These are phyloP conservation scores for Asterochloris sp. DNA, from an alignment of 139 green algal species.

Conservation along the genomic window DNA sequence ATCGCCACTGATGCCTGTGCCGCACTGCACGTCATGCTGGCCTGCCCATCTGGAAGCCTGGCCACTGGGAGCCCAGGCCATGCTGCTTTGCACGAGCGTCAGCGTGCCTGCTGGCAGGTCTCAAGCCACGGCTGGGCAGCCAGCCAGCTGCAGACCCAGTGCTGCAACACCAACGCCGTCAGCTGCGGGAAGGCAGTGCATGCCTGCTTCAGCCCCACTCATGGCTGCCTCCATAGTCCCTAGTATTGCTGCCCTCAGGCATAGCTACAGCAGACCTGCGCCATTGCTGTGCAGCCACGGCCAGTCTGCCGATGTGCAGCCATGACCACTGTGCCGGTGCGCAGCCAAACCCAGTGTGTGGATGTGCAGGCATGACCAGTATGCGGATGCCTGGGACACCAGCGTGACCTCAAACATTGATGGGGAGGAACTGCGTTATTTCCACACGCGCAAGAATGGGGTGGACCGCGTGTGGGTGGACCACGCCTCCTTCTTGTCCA, in stretches of 20 bases:
- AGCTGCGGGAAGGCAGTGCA: background rate
- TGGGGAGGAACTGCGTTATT: conserved; percentile 92
- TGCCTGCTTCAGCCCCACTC: background rate
- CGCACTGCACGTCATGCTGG: background rate
- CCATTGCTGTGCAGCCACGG: background rate
- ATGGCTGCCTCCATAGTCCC: background rate
- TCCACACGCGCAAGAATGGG: conserved; percentile 94
- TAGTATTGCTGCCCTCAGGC: background rate
- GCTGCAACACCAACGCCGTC: background rate
- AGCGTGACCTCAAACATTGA: conserved; percentile 68
- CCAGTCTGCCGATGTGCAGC: background rate
- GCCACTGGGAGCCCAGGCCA: too few relatives aligned
- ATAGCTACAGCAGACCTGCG: background rate
- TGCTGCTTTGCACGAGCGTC: background rate
- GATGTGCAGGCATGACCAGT: conserved; percentile 90
- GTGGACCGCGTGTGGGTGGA: conserved; percentile 98
- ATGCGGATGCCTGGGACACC: conserved; percentile 96
- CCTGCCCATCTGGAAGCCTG: too few relatives aligned
- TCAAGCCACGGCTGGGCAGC: background rate
- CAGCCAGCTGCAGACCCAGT: background rate
- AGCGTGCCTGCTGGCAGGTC: background rate
- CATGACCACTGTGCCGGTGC: background rate
- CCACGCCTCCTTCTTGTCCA: conserved; percentile 92
- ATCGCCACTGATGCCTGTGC: background rate
- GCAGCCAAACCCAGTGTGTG: background rate